Evolutionary conservation across 108 stramenopile genomes (phyloP), one percentile per base, ranked within the genome.

Genomic region (Skeletonema grethae): DNA sequence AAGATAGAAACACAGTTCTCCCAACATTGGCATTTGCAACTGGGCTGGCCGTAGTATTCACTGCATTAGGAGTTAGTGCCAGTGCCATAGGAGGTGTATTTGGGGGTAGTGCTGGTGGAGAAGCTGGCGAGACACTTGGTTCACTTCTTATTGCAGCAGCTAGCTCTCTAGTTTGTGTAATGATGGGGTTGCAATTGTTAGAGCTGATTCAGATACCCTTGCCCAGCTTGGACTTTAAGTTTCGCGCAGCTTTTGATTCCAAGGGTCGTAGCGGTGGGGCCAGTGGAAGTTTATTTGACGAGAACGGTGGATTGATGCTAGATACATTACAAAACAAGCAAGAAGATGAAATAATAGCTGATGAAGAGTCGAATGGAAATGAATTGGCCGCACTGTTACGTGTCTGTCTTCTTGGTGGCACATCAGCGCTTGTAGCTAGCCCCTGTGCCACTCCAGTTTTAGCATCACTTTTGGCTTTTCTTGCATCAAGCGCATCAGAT

Each of bases 381-480:
- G 67, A 79, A 16, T 11, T 68, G 13, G 62, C 63, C 10, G 83
- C 84, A 9, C 75, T 90, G 2, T 58, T 90, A 56, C 88, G 88
- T 41, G 91, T 86, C 11, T 94, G 91, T 75, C 69, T 94, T 11
- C 70, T 94, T 35, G 93, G 93, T n/a, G 93, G 93, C 22, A 88
- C 87, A 3, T 87, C 86, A 29, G 93, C 93, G 3, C 43, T 94
- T 55, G 88, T 94, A 0, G 88, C 93, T 22, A 86, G 85, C 41
- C 90, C 93, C 11, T 94, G 89, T 76, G 93, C 93, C 15, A 94
- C 89, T 9, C 93, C 93, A 10, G 93, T 94, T 9, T 63, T 94
- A 60, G 87, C 93, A 25, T 88, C 87, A 9, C 86, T 94, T 10
- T 61, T 94, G 57, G 93, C 90, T 25, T 94, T 78, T 74, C 86